Evolutionary conservation across 2,329 filamentous ascomycete species (phyloP).

Genomic region (Calonectria pauciramosa): DNA sequence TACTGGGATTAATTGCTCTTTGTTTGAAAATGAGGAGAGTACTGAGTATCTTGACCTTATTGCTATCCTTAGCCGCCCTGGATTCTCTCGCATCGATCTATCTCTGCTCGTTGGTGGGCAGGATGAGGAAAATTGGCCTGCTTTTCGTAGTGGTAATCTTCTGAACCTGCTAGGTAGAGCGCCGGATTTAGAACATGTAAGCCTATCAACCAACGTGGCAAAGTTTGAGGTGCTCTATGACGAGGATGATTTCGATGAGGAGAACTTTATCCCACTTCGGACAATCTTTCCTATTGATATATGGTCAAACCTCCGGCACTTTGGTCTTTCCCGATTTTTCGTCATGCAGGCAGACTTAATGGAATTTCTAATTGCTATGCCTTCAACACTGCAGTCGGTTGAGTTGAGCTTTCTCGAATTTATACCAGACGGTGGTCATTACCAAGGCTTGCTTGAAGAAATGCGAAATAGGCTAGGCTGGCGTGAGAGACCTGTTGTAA

Average conservation of each 20-base stretch:
- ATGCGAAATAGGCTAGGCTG: slow-evolving; percentile 21
- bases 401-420: slow-evolving; percentile 52
- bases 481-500: background rate
- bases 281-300: background rate
- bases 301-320: slow-evolving; percentile 1
- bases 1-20: slow-evolving; percentile 4
- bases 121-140: background rate
- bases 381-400: slow-evolving; percentile 45
- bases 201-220: background rate
- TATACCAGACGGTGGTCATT: slow-evolving; percentile 5
- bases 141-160: slow-evolving; percentile 12
- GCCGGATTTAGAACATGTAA: background rate
- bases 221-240: background rate
- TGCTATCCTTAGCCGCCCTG: background rate
- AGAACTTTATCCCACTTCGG: background rate
- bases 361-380: slow-evolving; percentile 44
- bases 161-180: background rate
- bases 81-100: slow-evolving; percentile 8
- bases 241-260: too few relatives aligned
- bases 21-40: background rate
- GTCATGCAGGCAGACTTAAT: slow-evolving; percentile 34
- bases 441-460: slow-evolving; percentile 13
- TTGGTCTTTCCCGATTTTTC: background rate
- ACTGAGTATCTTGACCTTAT: background rate
- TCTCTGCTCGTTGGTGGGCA: background rate